These are phyloP conservation scores for Colletotrichum sp. DNA, from an alignment of 2,329 filamentous ascomycete genomes.

Conservation along the genomic window DNA sequence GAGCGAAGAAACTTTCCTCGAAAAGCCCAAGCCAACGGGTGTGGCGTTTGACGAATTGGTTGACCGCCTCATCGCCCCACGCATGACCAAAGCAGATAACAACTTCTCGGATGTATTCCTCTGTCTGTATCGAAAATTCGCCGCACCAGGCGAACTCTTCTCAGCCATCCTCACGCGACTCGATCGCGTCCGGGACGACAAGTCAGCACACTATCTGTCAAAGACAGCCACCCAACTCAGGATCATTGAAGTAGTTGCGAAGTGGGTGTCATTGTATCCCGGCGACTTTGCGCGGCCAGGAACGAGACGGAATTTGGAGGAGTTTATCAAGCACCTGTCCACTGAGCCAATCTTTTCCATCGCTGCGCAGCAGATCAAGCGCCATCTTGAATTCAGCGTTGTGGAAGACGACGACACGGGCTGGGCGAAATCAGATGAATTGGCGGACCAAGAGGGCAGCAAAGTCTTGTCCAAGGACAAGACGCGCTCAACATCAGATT, in stretches of 20 bases:
- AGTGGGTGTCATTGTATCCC: slow-evolving; percentile 89
- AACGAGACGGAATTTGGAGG: slow-evolving; percentile 74
- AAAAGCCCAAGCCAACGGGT: slow-evolving; percentile 57
- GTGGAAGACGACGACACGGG: slow-evolving; percentile 89
- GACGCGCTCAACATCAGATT: slow-evolving; percentile 31
- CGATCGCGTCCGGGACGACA: slow-evolving; percentile 71
- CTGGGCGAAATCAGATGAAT: slow-evolving; percentile 84
- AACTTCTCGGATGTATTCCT: slow-evolving; percentile 91
- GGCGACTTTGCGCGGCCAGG: slow-evolving; percentile 86
- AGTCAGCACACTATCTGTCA: slow-evolving; percentile 71
- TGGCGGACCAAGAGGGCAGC: slow-evolving; percentile 36
- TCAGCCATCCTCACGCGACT: slow-evolving; percentile 79
- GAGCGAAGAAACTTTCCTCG: slow-evolving; percentile 66
- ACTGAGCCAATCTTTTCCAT: slow-evolving; percentile 82
- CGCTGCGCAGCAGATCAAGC: slow-evolving; percentile 83
- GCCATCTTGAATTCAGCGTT: slow-evolving; percentile 74
- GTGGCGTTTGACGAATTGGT: slow-evolving; percentile 75
- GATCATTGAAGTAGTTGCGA: slow-evolving; percentile 81
- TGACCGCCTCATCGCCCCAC: slow-evolving; percentile 82
- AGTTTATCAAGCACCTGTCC: slow-evolving; percentile 78
- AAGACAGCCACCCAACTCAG: slow-evolving; percentile 83
- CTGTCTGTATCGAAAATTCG: slow-evolving; percentile 93
- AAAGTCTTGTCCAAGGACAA: slow-evolving; percentile 35
- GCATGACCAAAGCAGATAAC: slow-evolving; percentile 83
- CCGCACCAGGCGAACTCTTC: slow-evolving; percentile 79